Base-by-base conservation (phyloP, 139 green algal genomes). In the Asterochloris sp. region DNA sequence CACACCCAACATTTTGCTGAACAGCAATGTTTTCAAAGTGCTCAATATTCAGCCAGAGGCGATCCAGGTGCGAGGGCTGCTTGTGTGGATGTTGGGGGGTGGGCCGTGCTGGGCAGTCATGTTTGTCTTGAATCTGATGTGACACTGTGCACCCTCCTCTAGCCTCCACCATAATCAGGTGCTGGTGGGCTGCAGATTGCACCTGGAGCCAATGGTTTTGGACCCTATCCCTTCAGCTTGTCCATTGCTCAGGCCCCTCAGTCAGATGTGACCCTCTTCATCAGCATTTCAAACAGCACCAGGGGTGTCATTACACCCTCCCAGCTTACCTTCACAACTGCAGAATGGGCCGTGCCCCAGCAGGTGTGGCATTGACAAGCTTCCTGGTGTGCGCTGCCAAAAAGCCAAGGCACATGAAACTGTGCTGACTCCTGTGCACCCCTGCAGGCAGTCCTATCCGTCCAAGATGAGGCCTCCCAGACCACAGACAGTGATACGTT, bases 1-100 rank as follows among this genome's bases (percentile, higher is more conserved):
- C 74, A 91, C 90, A 0, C 86, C 91, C 29, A 90, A 92, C 69
- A 78, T 79, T 0, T 68, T 94, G 73, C 82, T 94, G n/a, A 93
- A 91, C 84, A 88, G 85, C 13, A 16, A 75, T 61, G 60, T 86
- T 61, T 83, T 80, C 78, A 23, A 74, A 24, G 83, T 62, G 13
- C 28, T 86, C 26, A 69, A 62, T 0, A 60, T 68, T 23, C 14
- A 68, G 62, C 71, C 77, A 24, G 62, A 79, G 10, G 66, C n/a
- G 13, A 73, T 80, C 27, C 62, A 60, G 69, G 69, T 78, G 47
- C 13, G 27, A 47, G 28, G 28, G 21, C 54, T 17, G 0, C 38
- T 63, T n/a, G 0, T 24, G 27, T 62, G 28, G 66, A 21, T 24
- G 15, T 16, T 69, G 28, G 28, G 28, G 26, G 27, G 74, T 61